phyloP scores from a whole-genome alignment of 768 basidiomycete genomes.

The Lactifluus echinatus region DNA sequence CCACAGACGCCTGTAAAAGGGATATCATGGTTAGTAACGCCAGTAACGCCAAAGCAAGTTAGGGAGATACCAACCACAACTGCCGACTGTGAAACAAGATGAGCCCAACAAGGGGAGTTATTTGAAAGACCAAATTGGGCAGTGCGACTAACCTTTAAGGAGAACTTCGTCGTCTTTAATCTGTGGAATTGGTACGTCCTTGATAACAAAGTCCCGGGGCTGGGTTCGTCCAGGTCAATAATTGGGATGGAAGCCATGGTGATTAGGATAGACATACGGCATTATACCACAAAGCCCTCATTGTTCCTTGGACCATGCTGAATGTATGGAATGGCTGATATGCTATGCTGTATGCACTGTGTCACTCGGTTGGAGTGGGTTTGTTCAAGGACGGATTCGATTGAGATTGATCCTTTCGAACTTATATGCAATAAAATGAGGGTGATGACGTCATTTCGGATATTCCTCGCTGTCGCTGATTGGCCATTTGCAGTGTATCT shows the following conservation, averaged over 20 bases:
- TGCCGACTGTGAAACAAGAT: conserved; percentile 18
- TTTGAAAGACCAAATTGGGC: neutral
- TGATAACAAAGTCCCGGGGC: conserved; percentile 61
- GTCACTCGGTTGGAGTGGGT: neutral
- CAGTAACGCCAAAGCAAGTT: neutral
- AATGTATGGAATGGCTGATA: neutral
- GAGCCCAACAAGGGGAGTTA: neutral
- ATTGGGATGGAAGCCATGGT: neutral
- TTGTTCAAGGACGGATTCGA: neutral
- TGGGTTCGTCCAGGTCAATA: conserved; percentile 25
- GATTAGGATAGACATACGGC: conserved; percentile 33
- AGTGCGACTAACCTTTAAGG: conserved; percentile 46
- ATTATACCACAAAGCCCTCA: conserved; percentile 71
- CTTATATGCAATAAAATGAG: conserved; percentile 8
- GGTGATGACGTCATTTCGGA: conserved; percentile 8
- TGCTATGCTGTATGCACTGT: no score
- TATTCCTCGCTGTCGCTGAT: neutral
- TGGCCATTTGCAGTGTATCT: neutral
- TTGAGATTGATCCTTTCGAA: neutral
- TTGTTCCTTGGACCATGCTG: conserved; percentile 49
- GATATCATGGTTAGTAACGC: neutral
- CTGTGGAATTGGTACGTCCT: conserved; percentile 56
- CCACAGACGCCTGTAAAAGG: conserved; percentile 48
- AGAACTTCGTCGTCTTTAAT: conserved; percentile 63
- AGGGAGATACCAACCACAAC: conserved; percentile 21